phyloP scores from a whole-genome alignment of 345 rosid genomes.

The Dovyalis caffra region DNA sequence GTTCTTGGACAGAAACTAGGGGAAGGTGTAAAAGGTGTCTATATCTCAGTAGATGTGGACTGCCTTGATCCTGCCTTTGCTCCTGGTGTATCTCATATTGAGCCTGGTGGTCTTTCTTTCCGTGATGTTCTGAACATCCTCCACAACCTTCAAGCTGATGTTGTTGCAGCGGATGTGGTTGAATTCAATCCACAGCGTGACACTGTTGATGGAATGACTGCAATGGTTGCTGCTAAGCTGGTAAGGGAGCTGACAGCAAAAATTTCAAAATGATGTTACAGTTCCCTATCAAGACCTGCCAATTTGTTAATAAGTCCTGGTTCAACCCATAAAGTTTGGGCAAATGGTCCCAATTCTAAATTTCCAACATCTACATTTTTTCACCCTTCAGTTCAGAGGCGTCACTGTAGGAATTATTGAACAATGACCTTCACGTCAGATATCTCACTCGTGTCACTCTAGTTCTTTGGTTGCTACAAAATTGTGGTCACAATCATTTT shows the following conservation, averaged over 20 bases:
- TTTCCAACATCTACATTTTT: background rate
- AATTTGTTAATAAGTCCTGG: background rate
- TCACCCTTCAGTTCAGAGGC: background rate
- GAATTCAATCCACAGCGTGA: slow-evolving; percentile 98
- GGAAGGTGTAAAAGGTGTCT: slow-evolving; percentile 92
- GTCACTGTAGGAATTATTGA: background rate
- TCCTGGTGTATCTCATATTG: slow-evolving; percentile 97
- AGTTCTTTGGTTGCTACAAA: background rate
- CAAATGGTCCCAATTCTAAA: background rate
- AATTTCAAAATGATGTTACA: slow-evolving; percentile 59
- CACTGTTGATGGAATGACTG: slow-evolving; percentile 98
- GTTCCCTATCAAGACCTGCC: background rate
- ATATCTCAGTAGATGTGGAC: slow-evolving; percentile 86
- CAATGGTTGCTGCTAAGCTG: slow-evolving; percentile 97
- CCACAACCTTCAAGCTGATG: slow-evolving; percentile 78
- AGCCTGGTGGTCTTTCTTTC: slow-evolving; percentile 97
- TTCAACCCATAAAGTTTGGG: background rate
- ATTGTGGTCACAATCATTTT: background rate
- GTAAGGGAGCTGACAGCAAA: slow-evolving; percentile 89
- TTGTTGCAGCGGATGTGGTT: slow-evolving; percentile 92
- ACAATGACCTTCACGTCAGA: background rate
- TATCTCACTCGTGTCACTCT: background rate
- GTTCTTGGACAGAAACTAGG: slow-evolving; percentile 76
- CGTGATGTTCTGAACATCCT: slow-evolving; percentile 89
- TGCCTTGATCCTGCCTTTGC: slow-evolving; percentile 98